These are phyloP conservation scores for Ulvella scutata DNA, from an alignment of 139 green algal genomes.

Conservation along the genomic window DNA sequence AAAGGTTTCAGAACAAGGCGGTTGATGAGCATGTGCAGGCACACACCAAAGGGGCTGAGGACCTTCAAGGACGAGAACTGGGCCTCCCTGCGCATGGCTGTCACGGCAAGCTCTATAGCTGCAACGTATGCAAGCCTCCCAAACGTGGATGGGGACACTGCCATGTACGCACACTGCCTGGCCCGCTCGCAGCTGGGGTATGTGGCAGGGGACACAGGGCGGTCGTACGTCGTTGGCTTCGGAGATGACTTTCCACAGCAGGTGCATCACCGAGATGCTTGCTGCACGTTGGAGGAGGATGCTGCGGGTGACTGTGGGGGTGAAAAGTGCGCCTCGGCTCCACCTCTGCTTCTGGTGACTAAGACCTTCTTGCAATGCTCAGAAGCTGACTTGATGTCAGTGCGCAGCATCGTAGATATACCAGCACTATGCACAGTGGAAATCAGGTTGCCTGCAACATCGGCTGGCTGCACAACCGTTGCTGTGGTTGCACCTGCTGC, in stretches of 20 bases:
- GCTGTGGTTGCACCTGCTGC: no score
- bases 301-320: no score
- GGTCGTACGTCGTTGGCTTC: not conserved
- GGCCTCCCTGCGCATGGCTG: not conserved
- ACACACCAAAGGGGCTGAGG: not conserved
- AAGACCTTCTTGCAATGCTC: no score
- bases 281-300: not conserved
- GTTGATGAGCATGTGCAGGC: no score
- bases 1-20: no score
- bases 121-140: not conserved
- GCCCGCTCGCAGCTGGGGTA: constrained; percentile 36
- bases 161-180: constrained; percentile 29
- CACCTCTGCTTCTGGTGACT: no score
- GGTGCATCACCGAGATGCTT: not conserved
- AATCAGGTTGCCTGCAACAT: no score
- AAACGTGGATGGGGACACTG: not conserved
- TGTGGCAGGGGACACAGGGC: constrained; percentile 32
- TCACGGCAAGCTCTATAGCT: not conserved
- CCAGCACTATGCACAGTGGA: no score
- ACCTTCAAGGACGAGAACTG: not conserved
- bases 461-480: no score
- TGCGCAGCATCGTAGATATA: no score
- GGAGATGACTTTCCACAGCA: not conserved
- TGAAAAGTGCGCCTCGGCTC: no score
- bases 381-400: no score